Conservation (phyloP, 192 early-diverging fungal genomes). For the Geranomyces variabilis region DNA sequence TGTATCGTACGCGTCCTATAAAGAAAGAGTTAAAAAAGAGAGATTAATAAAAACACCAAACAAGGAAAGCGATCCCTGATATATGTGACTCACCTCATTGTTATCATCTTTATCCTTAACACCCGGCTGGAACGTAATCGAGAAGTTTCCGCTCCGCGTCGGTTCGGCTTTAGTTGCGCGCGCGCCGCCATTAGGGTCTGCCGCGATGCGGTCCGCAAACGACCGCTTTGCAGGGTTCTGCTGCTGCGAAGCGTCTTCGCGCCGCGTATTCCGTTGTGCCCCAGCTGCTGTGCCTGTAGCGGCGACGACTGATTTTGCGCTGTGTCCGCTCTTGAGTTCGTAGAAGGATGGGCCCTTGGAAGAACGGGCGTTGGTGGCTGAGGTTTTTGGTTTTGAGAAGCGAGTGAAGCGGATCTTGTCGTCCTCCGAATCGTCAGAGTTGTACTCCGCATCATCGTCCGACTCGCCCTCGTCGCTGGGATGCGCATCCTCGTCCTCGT, state of each 20-base stretch:
- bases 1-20: background rate
- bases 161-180: background rate
- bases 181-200: background rate
- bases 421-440: slow-evolving; percentile 37
- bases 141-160: slow-evolving; percentile 35
- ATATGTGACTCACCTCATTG: background rate
- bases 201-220: slow-evolving; percentile 38
- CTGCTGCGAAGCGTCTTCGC: too few relatives aligned
- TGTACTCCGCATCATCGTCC: slow-evolving; percentile 30
- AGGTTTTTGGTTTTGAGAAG: slow-evolving; percentile 5
- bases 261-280: background rate
- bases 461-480: slow-evolving; percentile 21
- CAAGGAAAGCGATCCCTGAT: background rate
- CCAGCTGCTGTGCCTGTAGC: background rate
- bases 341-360: slow-evolving; percentile 37
- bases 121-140: slow-evolving; percentile 47
- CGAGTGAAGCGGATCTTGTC: slow-evolving; percentile 39
- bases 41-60: background rate
- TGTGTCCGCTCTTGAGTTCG: slow-evolving; percentile 36
- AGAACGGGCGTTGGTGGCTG: slow-evolving; percentile 8
- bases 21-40: slow-evolving; percentile 3
- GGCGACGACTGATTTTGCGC: background rate
- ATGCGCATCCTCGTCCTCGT: background rate
- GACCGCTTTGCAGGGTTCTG: slow-evolving; percentile 11
- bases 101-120: background rate